These are phyloP conservation scores for Diplodia seriata DNA, from an alignment of 2,329 filamentous ascomycete genomes.

Conservation along the genomic window DNA sequence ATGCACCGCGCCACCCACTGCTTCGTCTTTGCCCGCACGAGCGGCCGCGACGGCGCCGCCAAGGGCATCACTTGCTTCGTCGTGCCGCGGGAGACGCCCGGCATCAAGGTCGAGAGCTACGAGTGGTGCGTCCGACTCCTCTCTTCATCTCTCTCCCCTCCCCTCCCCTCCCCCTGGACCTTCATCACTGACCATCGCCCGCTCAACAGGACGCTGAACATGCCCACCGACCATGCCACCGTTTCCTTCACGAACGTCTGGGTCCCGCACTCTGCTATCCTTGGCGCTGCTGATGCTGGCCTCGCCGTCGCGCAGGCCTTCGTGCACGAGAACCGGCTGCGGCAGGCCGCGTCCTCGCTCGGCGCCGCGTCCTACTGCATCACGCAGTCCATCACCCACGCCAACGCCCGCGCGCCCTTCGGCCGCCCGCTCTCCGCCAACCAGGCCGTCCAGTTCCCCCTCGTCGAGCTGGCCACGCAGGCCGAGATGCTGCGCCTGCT, in stretches of 20 bases:
- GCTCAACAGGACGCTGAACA: slow-evolving; percentile 63
- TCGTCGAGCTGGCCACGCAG: slow-evolving; percentile 68
- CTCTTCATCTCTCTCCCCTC: background rate
- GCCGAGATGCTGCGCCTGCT: slow-evolving; percentile 67
- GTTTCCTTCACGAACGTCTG: slow-evolving; percentile 64
- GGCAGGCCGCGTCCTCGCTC: slow-evolving; percentile 67
- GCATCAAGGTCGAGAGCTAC: slow-evolving; percentile 63
- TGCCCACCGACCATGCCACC: slow-evolving; percentile 71
- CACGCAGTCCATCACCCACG: slow-evolving; percentile 63
- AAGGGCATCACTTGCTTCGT: slow-evolving; percentile 68
- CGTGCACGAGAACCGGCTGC: slow-evolving; percentile 69
- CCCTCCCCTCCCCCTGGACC: too few relatives aligned
- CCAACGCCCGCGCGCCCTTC: slow-evolving; percentile 61
- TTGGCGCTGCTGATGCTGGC: slow-evolving; percentile 61
- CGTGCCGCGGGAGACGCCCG: slow-evolving; percentile 60
- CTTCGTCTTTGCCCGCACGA: slow-evolving; percentile 67
- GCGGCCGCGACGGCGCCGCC: slow-evolving; percentile 59
- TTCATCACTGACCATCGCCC: background rate
- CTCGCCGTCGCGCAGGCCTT: slow-evolving; percentile 68
- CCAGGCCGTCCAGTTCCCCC: slow-evolving; percentile 68
- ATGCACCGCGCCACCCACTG: slow-evolving; percentile 68
- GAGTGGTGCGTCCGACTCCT: slow-evolving; percentile 54
- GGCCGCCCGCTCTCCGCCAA: slow-evolving; percentile 64
- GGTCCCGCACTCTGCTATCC: slow-evolving; percentile 60
- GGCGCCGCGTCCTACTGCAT: slow-evolving; percentile 68